phyloP scores from a whole-genome alignment of 257 asterid genomes.

The Solanum ahanhuiri region DNA sequence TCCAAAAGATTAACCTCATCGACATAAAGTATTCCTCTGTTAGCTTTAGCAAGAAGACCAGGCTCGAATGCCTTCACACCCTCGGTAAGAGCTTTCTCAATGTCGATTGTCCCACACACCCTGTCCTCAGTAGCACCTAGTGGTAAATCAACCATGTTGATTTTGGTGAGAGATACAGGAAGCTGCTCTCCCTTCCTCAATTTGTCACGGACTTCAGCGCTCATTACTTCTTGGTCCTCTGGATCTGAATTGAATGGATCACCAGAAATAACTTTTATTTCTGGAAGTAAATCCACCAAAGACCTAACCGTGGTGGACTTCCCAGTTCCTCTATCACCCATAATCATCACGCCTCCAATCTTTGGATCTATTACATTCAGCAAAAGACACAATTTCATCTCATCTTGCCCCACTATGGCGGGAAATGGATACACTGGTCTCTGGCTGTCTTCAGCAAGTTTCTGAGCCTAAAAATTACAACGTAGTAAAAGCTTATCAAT shows the following conservation, averaged over 20 bases:
- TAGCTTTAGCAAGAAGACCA: constrained; percentile 87
- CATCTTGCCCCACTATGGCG: constrained; percentile 97
- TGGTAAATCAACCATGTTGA: constrained; percentile 91
- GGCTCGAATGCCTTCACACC: constrained; percentile 97
- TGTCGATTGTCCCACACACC: constrained; percentile 90
- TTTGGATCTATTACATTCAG: constrained; percentile 88
- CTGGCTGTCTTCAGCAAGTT: constrained; percentile 57
- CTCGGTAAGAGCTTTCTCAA: constrained; percentile 88
- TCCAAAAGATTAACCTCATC: constrained; percentile 93
- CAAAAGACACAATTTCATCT: constrained; percentile 83
- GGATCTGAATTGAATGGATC: constrained; percentile 95
- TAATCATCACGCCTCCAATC: constrained; percentile 98
- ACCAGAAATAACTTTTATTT: constrained; percentile 61
- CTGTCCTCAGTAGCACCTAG: constrained; percentile 92
- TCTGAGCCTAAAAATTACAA: constrained; percentile 29
- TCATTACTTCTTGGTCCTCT: constrained; percentile 74
- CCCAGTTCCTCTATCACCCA: constrained; percentile 98
- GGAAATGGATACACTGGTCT: constrained; percentile 96
- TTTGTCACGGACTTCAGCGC: constrained; percentile 66
- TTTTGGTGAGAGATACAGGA: constrained; percentile 40
- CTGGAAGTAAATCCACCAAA: constrained; percentile 78
- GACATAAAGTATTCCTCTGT: constrained; percentile 77
- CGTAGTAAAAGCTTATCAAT: neutral
- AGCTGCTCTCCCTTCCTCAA: constrained; percentile 41
- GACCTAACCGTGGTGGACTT: constrained; percentile 90